Conservation (phyloP, 2,329 filamentous ascomycete species). For the Pseudocercospora eumusae region DNA sequence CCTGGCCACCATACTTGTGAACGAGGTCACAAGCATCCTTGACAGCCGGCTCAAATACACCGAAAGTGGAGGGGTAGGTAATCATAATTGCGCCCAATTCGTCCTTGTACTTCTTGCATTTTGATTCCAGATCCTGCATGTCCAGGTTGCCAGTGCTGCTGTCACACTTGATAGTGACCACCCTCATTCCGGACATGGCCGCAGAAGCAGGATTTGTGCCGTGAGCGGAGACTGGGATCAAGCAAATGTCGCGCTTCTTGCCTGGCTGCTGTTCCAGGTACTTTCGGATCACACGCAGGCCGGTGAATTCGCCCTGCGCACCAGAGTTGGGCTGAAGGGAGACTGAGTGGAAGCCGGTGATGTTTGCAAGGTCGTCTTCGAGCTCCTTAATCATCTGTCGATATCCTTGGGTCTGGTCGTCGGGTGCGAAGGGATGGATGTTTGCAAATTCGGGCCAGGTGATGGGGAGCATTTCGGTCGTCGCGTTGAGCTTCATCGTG, state of each 20-base stretch:
- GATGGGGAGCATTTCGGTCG: conserved; percentile 87
- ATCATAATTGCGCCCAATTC: conserved; percentile 93
- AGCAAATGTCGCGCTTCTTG: conserved; percentile 81
- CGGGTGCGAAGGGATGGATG: conserved; percentile 77
- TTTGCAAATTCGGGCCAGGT: conserved; percentile 74
- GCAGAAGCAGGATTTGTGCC: conserved; percentile 95
- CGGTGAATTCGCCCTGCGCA: conserved; percentile 92
- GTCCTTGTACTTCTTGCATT: conserved; percentile 83
- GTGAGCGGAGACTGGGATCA: conserved; percentile 93
- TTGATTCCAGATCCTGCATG: conserved; percentile 78
- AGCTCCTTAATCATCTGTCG: conserved; percentile 68
- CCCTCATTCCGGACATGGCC: conserved; percentile 93
- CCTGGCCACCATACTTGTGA: conserved; percentile 83
- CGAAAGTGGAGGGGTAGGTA: conserved; percentile 92
- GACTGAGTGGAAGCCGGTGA: conserved; percentile 87
- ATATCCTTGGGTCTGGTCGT: conserved; percentile 67
- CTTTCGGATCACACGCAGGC: conserved; percentile 82
- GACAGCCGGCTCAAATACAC: conserved; percentile 88
- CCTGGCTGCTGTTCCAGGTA: conserved; percentile 70
- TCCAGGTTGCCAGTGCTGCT: conserved; percentile 85
- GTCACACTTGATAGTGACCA: conserved; percentile 90
- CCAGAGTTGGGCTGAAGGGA: conserved; percentile 95
- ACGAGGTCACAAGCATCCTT: conserved; percentile 84
- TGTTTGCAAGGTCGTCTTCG: conserved; percentile 72
- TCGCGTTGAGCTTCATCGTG: conserved; percentile 97